Conservation (phyloP, 768 basidiomycete genomes). For the Clathrus columnatus region DNA sequence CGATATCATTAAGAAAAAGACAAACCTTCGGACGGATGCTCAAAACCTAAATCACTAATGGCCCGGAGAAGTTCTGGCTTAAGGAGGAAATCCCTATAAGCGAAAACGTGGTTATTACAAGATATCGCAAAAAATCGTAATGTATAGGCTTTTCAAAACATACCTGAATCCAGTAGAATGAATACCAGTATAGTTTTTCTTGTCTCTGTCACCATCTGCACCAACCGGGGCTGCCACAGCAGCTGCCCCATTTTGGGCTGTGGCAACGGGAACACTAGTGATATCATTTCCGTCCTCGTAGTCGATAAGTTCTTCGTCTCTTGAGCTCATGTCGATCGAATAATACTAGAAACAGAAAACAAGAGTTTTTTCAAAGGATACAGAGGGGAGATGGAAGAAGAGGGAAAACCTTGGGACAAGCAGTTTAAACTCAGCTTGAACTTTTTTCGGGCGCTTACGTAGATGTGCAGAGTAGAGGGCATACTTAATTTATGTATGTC, state of each 20-base stretch:
- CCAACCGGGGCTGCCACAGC: conserved; percentile 36
- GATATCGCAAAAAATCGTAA: not conserved
- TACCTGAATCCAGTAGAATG: conserved; percentile 99
- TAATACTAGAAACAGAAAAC: not conserved
- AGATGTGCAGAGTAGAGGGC: too few species aligned
- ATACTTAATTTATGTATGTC: too few species aligned
- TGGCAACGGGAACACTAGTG: conserved; percentile 44
- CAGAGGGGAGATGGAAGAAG: conserved; percentile 7
- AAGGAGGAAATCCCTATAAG: conserved; percentile 84
- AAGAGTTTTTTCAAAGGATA: not conserved
- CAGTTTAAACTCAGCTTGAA: not conserved
- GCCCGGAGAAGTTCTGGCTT: conserved; percentile 96
- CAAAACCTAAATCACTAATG: conserved; percentile 98
- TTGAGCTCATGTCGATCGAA: conserved; percentile 43
- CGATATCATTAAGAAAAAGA: not conserved
- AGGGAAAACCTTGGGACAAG: not conserved
- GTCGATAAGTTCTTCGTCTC: conserved; percentile 90
- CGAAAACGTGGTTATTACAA: not conserved
- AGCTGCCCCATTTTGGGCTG: conserved; percentile 40
- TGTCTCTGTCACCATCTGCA: conserved; percentile 63
- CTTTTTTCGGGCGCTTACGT: not conserved
- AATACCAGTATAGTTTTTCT: conserved; percentile 98
- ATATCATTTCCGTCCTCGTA: conserved; percentile 89
- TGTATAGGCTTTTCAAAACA: conserved; percentile 23
- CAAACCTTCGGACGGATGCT: conserved; percentile 97